These are phyloP conservation scores for Vaccinium macrocarpon DNA, from an alignment of 148 eudicot species.

Conservation along the genomic window DNA sequence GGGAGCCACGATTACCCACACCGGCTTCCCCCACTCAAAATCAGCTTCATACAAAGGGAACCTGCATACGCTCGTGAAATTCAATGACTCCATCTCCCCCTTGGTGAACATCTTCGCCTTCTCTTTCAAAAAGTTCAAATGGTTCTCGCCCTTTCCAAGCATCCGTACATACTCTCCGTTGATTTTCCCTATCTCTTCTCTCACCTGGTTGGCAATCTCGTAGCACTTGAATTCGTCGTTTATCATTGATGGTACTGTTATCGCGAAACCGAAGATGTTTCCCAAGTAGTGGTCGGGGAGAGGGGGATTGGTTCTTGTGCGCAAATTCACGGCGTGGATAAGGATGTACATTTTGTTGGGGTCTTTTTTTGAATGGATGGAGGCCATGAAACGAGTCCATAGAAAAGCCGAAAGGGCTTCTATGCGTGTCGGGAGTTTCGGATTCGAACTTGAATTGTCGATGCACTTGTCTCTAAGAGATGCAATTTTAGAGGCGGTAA, in stretches of 20 bases:
- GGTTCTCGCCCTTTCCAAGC: constrained; percentile 11
- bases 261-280: constrained; percentile 12
- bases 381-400: constrained; percentile 21
- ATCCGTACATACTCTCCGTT: not conserved
- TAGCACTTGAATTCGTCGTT: not conserved
- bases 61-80: constrained; percentile 21
- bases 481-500: constrained; percentile 16
- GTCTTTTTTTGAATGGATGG: not conserved
- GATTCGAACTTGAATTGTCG: not conserved
- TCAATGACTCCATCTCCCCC: constrained; percentile 15
- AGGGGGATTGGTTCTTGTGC: constrained; percentile 5
- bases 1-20: not conserved
- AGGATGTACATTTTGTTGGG: constrained; percentile 6
- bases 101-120: not conserved
- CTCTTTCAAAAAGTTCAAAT: constrained; percentile 2
- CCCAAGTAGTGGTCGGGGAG: constrained; percentile 23
- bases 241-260: not conserved
- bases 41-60: constrained; percentile 27
- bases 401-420: constrained; percentile 24
- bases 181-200: not conserved
- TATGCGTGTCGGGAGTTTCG: constrained; percentile 1
- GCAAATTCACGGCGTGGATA: constrained; percentile 17
- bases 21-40: constrained; percentile 36
- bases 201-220: constrained; percentile 9
- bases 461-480: constrained; percentile 2